Percentiles rank a stretch among this genome's conserved stretches.
Evolutionary conservation across 352 stramenopile species (phyloP).

Genomic region (Phytophthora uliginosa): DNA sequence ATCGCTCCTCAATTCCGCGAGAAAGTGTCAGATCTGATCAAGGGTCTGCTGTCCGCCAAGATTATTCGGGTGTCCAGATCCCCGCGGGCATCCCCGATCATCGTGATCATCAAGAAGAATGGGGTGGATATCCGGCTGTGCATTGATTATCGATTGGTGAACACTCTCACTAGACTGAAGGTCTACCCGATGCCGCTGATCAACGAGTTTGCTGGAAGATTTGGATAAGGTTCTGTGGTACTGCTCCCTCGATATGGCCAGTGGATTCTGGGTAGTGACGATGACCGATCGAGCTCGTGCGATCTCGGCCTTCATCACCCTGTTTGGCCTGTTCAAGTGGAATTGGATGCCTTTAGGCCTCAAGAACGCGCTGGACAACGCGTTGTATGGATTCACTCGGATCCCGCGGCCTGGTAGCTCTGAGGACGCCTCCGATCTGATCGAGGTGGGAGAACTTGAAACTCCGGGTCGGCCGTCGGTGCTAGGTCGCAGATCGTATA

Average conservation of each 20-base stretch:
- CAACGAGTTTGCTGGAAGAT: background rate
- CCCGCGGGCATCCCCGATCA: background rate
- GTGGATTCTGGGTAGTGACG: background rate
- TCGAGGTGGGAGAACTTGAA: background rate
- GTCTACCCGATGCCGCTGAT: background rate
- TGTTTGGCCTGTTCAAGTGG: background rate
- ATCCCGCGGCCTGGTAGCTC: background rate
- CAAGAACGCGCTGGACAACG: background rate
- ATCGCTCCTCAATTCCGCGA: background rate
- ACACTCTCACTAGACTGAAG: background rate
- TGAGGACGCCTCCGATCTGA: background rate
- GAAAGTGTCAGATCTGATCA: background rate
- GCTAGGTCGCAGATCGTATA: background rate
- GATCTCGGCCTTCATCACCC: background rate
- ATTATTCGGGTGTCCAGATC: background rate
- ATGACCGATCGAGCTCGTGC: background rate
- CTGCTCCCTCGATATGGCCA: background rate
- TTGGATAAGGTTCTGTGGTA: background rate
- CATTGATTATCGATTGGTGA: background rate
- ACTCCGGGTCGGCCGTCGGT: fast-evolving
- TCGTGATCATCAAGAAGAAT: background rate
- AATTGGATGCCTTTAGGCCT: background rate
- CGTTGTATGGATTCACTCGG: background rate
- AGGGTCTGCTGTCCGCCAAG: background rate
- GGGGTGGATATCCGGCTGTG: background rate